These are phyloP conservation scores for Pholiota microspora DNA, from an alignment of 768 basidiomycete species.

Conservation along the genomic window DNA sequence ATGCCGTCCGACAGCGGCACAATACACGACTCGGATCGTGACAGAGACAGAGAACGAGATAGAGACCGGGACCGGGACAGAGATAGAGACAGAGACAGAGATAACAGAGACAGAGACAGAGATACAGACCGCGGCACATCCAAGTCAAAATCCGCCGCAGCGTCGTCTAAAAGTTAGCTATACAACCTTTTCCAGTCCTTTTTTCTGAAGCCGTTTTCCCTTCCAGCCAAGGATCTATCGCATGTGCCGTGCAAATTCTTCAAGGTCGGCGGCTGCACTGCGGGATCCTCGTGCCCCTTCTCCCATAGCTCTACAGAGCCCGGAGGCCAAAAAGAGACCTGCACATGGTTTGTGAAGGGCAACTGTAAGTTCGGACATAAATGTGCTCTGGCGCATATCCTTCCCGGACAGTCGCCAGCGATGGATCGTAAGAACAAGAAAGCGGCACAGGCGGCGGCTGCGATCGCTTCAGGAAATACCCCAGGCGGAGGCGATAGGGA, in stretches of 20 bases:
- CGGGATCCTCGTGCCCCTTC: slow-evolving; percentile 94
- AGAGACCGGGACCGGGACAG: slow-evolving; percentile 28
- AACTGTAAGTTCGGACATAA: slow-evolving; percentile 73
- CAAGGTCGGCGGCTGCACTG: slow-evolving; percentile 92
- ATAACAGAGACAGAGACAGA: slow-evolving; percentile 23
- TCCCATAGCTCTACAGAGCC: slow-evolving; percentile 76
- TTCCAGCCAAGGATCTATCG: slow-evolving; percentile 80
- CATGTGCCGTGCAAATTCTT: slow-evolving; percentile 99
- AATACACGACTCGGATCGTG: slow-evolving; percentile 25
- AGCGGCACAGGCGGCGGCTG: slow-evolving; percentile 70
- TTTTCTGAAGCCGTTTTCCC: background rate
- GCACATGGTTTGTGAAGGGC: slow-evolving; percentile 92
- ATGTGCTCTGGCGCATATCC: slow-evolving; percentile 91
- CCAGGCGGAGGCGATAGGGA: slow-evolving; percentile 28
- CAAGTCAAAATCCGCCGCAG: slow-evolving; percentile 26
- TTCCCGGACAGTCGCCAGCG: slow-evolving; percentile 90
- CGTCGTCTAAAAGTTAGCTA: slow-evolving; percentile 26
- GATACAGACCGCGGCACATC: slow-evolving; percentile 23
- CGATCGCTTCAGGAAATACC: slow-evolving; percentile 27
- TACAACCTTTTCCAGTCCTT: slow-evolving; percentile 2
- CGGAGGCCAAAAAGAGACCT: slow-evolving; percentile 76
- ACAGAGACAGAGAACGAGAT: slow-evolving; percentile 27
- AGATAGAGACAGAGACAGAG: slow-evolving; percentile 28
- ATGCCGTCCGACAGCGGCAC: slow-evolving; percentile 22
- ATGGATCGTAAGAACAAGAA: slow-evolving; percentile 99